These are phyloP conservation scores for Solanum neorickii DNA, from an alignment of 257 asterid species.

Conservation along the genomic window DNA sequence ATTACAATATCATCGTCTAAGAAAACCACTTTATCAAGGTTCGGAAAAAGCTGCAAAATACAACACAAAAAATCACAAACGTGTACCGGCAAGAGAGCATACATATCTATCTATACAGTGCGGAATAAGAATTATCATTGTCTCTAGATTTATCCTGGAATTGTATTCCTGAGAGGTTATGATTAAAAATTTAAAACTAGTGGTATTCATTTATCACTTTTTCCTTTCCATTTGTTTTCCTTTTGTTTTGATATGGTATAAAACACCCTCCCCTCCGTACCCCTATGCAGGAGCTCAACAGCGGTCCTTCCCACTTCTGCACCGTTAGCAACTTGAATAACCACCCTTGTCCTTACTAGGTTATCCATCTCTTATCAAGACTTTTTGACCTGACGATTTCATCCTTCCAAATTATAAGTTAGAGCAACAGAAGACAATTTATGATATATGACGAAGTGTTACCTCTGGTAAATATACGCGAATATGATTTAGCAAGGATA, in stretches of 20 bases:
- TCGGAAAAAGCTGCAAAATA: slow-evolving; percentile 81
- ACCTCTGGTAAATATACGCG: slow-evolving; percentile 98
- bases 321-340: background rate
- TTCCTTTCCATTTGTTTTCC: background rate
- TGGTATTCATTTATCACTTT: background rate
- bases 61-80: background rate
- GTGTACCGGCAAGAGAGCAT: background rate
- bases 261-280: background rate
- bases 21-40: slow-evolving; percentile 90
- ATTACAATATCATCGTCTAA: slow-evolving; percentile 92
- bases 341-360: background rate
- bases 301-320: background rate
- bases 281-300: background rate
- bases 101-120: background rate
- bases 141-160: background rate
- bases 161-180: background rate
- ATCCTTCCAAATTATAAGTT: background rate
- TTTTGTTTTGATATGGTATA: background rate
- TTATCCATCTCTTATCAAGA: background rate
- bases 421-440: background rate
- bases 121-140: background rate
- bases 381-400: background rate
- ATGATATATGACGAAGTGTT: background rate
- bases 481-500: slow-evolving; percentile 89
- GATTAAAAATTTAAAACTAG: background rate